Conservation (phyloP, 148 eudicot species). For the Cornus suecica region DNA sequence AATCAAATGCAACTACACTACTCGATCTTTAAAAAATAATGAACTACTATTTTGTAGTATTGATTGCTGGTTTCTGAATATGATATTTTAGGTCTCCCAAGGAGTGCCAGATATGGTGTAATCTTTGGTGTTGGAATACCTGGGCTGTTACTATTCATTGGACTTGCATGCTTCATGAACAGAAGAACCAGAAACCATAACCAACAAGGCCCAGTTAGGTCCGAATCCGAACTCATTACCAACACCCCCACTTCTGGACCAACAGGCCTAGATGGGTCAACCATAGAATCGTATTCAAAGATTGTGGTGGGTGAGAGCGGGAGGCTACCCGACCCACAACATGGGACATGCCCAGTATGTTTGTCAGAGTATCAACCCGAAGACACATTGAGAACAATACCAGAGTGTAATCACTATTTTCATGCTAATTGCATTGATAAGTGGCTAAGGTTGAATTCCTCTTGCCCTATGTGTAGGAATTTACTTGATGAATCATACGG, state of each 20-base stretch:
- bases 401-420: slow-evolving; percentile 65
- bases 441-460: slow-evolving; percentile 60
- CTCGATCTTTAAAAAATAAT: no score
- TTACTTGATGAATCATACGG: slow-evolving; percentile 33
- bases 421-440: slow-evolving; percentile 73
- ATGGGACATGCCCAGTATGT: slow-evolving; percentile 51
- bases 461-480: slow-evolving; percentile 68
- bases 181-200: slow-evolving; percentile 19
- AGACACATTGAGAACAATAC: slow-evolving; percentile 52
- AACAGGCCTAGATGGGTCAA: slow-evolving; percentile 43
- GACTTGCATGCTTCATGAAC: slow-evolving; percentile 31
- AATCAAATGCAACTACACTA: no score
- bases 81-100: slow-evolving; percentile 48
- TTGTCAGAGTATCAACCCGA: slow-evolving; percentile 55
- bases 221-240: slow-evolving; percentile 29
- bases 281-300: slow-evolving; percentile 59
- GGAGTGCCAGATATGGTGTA: slow-evolving; percentile 40
- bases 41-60: no score
- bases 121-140: slow-evolving; percentile 52
- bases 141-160: slow-evolving; percentile 32
- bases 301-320: slow-evolving; percentile 55
- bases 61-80: no score
- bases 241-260: slow-evolving; percentile 33
- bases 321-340: slow-evolving; percentile 39
- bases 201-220: slow-evolving; percentile 3